phyloP scores from a whole-genome alignment of 2,329 filamentous ascomycete species.

The Ophiostoma quercus region DNA sequence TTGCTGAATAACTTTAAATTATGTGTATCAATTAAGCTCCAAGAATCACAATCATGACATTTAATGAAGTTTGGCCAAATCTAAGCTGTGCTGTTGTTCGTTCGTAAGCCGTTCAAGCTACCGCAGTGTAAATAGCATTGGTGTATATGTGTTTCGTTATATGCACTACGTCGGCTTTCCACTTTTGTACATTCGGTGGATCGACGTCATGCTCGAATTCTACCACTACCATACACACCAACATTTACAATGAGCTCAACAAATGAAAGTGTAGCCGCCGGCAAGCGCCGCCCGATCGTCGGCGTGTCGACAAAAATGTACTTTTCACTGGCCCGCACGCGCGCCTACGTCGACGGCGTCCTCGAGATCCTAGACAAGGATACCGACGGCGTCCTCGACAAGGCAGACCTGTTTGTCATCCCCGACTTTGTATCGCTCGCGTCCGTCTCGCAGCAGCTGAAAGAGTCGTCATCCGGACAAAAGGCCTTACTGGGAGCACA shows the following conservation, averaged over 20 bases:
- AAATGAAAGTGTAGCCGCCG: neutral
- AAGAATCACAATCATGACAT: neutral
- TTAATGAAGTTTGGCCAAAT: neutral
- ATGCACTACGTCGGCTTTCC: neutral
- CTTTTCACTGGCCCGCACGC: slow-evolving; percentile 62
- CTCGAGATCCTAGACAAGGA: slow-evolving; percentile 37
- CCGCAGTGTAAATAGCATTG: neutral
- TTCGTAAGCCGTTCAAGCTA: neutral
- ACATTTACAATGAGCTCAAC: neutral
- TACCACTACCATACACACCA: neutral
- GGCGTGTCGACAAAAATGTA: slow-evolving; percentile 77
- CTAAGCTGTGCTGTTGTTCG: neutral
- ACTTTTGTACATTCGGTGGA: neutral
- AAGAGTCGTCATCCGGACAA: slow-evolving; percentile 35
- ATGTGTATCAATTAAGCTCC: neutral
- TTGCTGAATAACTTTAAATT: neutral
- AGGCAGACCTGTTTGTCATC: slow-evolving; percentile 68
- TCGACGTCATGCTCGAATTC: neutral
- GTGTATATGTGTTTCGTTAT: neutral
- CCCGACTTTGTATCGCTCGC: slow-evolving; percentile 69
- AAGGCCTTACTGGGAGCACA: slow-evolving; percentile 66
- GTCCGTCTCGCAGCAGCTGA: slow-evolving; percentile 46
- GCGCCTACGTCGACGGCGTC: slow-evolving; percentile 49
- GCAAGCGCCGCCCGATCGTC: slow-evolving; percentile 55
- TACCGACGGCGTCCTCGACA: slow-evolving; percentile 34